Conservation (phyloP, 2,329 filamentous ascomycete genomes). For the Phialophora tarda region DNA sequence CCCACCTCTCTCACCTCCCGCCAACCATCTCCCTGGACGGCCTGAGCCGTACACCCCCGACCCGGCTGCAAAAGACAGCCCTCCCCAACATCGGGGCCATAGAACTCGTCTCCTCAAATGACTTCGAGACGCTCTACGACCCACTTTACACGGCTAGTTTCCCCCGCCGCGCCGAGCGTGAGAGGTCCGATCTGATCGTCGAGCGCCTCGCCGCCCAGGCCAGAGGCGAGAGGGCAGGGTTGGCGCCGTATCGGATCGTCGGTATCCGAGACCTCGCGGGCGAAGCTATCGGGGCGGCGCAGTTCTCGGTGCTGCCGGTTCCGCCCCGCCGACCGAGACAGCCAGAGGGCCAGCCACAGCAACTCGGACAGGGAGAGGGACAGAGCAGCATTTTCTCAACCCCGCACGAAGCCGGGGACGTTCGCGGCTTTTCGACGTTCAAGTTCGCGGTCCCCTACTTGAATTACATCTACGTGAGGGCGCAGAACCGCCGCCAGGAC, state of each 20-base stretch:
- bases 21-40: slow-evolving; percentile 19
- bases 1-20: slow-evolving; percentile 20
- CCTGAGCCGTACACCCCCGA: slow-evolving; percentile 21
- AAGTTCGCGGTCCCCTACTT: slow-evolving; percentile 36
- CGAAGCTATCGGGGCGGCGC: slow-evolving; percentile 36
- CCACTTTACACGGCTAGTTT: slow-evolving; percentile 35
- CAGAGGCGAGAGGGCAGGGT: slow-evolving; percentile 18
- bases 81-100: slow-evolving; percentile 35
- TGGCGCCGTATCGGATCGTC: slow-evolving; percentile 37
- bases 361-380: background rate
- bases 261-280: slow-evolving; percentile 33
- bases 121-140: slow-evolving; percentile 34
- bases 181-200: slow-evolving; percentile 34
- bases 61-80: slow-evolving; percentile 27
- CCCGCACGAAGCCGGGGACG: background rate
- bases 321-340: background rate
- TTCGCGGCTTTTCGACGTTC: background rate
- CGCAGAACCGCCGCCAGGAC: slow-evolving; percentile 36
- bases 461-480: slow-evolving; percentile 37
- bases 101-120: slow-evolving; percentile 35
- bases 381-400: background rate
- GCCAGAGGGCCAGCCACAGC: background rate
- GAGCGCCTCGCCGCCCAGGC: slow-evolving; percentile 35
- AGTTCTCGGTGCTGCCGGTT: slow-evolving; percentile 36
- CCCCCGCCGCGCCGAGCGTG: slow-evolving; percentile 31